These are phyloP conservation scores for Carex scoparia DNA, from an alignment of 176 grass and related monocot genomes.

Conservation along the genomic window DNA sequence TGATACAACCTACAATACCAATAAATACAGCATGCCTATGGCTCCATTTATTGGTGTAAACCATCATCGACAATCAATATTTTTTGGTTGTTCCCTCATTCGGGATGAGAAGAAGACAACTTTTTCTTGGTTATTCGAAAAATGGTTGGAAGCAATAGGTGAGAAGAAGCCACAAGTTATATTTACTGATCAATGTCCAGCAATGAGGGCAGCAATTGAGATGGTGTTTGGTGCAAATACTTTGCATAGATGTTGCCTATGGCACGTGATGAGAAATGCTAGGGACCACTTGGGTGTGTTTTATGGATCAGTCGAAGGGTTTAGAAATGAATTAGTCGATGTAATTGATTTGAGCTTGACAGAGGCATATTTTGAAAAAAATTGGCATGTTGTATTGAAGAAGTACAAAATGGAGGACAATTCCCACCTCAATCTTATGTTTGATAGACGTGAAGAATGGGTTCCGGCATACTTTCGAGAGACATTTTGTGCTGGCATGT, in stretches of 20 bases:
- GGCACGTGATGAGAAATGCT: slow-evolving; percentile 3
- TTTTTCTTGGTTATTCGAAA: slow-evolving; percentile 12
- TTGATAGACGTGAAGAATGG: no score
- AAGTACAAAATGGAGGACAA: no score
- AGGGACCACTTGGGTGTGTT: not conserved
- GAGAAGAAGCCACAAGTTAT: not conserved
- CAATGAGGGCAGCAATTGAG: slow-evolving; percentile 1
- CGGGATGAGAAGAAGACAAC: not conserved
- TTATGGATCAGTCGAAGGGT: not conserved
- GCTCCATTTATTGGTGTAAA: no score
- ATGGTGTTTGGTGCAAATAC: not conserved
- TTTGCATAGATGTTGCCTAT: not conserved
- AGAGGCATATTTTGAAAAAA: not conserved
- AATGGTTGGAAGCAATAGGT: slow-evolving; percentile 6
- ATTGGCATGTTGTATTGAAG: not conserved
- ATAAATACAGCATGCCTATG: no score
- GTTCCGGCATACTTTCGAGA: no score
- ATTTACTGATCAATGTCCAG: slow-evolving; percentile 3
- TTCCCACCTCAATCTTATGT: no score
- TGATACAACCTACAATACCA: no score
- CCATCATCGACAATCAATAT: no score
- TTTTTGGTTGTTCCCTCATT: not conserved
- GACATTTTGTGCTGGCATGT: no score
- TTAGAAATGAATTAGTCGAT: not conserved
- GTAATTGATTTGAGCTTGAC: not conserved